Evolutionary conservation across 768 basidiomycete species (phyloP), one percentile per base, ranked within the genome.

Genomic region (Boletus bicolor): DNA sequence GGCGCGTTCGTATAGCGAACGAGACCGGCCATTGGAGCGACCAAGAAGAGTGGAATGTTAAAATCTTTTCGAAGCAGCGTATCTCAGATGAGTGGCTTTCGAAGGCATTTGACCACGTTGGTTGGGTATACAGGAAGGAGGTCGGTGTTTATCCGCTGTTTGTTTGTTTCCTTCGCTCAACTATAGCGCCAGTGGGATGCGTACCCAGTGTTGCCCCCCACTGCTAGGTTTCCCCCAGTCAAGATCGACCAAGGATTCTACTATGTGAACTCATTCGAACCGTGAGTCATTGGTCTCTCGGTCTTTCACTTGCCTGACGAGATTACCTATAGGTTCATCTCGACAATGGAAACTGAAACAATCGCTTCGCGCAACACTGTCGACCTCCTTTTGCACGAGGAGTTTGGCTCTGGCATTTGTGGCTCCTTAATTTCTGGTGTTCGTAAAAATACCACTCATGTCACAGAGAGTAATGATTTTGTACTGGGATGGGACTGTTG

Each of bases 281-380:
- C 92, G 83, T 89, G 73, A 65, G 86, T 82, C 12, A 44, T 47
- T 51, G 2, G 11, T n/a, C 17, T 49, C 44, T 41, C 28, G 39
- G 44, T 17, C 35, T 30, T 54, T 56, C 28, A 19, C n/a, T 17
- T 41, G 21, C 44, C 38, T 56, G 44, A 53, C 47, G 48, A 38
- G 28, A 28, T 46, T 11, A 5, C 26, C 17, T 17, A 10, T 56
- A 90, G 89, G 34, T 82, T 92, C 63, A 88, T 94, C 44, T 90
- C 86, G 14, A 93, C 92, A 7, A 97, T 98, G 95, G 95, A 98
- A 71, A 95, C 93, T 0, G 86, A 94, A 72, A 93, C 91, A 0
- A 70, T 96, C 34, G 79, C 91, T 0, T 83, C 90, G 1, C 83
- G 92, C 34, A 94, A 95, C 68, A 78, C 88, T 38, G 90, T 92